These are phyloP conservation scores for Pseudocercospora musae DNA, from an alignment of 2,329 filamentous ascomycete genomes.

Conservation along the genomic window DNA sequence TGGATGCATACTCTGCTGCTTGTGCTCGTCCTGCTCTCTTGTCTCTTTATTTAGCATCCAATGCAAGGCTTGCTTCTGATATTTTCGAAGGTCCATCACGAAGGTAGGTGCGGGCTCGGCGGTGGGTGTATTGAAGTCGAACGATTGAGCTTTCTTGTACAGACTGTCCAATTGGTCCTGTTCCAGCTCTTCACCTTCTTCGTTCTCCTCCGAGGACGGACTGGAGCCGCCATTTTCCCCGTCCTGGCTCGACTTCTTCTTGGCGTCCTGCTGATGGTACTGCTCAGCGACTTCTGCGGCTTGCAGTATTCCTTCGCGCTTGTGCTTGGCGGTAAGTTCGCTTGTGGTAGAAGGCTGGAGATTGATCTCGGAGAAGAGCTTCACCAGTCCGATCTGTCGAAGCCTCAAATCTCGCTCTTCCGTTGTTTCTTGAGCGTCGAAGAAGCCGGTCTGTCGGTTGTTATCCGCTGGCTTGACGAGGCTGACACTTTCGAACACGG, in stretches of 20 bases:
- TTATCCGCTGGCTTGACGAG: constrained; percentile 62
- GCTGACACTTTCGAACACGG: constrained; percentile 65
- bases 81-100: constrained; percentile 77
- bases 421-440: constrained; percentile 78
- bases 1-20: constrained; percentile 86
- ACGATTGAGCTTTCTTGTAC: constrained; percentile 94
- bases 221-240: constrained; percentile 49
- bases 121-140: constrained; percentile 88
- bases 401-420: constrained; percentile 82
- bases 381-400: constrained; percentile 82
- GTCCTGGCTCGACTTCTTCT: constrained; percentile 37
- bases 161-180: constrained; percentile 91
- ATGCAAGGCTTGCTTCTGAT: constrained; percentile 90
- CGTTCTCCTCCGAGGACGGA: constrained; percentile 59
- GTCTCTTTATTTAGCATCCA: constrained; percentile 98
- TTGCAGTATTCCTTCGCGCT: constrained; percentile 76
- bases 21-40: constrained; percentile 63
- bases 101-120: constrained; percentile 81
- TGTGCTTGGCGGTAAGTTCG: constrained; percentile 69
- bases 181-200: constrained; percentile 87
- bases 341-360: constrained; percentile 73
- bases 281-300: constrained; percentile 88
- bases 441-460: constrained; percentile 70
- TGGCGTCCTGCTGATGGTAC: constrained; percentile 57
- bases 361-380: constrained; percentile 84